phyloP scores from a whole-genome alignment of 1,139 yeast species.

The Schwanniomyces etchellsii region DNA sequence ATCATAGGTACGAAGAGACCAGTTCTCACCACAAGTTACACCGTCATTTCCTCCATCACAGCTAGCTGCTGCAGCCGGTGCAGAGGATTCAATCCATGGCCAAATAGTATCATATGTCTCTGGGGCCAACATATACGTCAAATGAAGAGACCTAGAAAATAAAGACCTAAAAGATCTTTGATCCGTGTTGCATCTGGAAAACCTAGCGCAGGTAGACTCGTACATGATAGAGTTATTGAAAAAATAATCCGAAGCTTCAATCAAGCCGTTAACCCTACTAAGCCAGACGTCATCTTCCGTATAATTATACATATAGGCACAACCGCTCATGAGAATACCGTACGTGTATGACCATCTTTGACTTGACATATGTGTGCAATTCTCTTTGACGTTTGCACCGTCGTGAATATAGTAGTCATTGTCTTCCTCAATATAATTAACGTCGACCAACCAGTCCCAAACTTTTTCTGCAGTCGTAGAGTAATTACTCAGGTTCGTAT shows the following conservation, averaged over 20 bases:
- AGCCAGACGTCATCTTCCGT: conserved; percentile 59
- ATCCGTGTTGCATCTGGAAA: conserved; percentile 59
- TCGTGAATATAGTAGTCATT: conserved; percentile 46
- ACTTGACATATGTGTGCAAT: conserved; percentile 51
- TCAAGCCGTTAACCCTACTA: conserved; percentile 43
- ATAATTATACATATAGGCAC: conserved; percentile 63
- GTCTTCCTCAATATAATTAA: conserved; percentile 39
- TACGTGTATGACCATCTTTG: conserved; percentile 76
- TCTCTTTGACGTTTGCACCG: conserved; percentile 57
- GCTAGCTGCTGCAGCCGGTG: conserved; percentile 63
- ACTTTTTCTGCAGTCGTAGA: conserved; percentile 59
- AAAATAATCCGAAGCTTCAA: conserved; percentile 47
- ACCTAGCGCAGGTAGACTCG: conserved; percentile 59
- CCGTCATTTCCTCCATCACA: conserved; percentile 73
- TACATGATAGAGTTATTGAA: conserved; percentile 47
- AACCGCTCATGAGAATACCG: conserved; percentile 68
- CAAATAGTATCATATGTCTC: conserved; percentile 35
- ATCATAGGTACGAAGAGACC: conserved; percentile 59
- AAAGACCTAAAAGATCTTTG: conserved; percentile 76
- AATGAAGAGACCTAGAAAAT: conserved; percentile 60
- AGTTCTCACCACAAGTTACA: conserved; percentile 70
- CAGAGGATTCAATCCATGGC: conserved; percentile 44
- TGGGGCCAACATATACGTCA: conserved; percentile 55
- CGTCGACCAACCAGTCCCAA: conserved; percentile 63
- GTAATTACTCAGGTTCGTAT: conserved; percentile 59